These are phyloP conservation scores for Phialocephala subalpina DNA, from an alignment of 2,329 filamentous ascomycete species.

Conservation along the genomic window DNA sequence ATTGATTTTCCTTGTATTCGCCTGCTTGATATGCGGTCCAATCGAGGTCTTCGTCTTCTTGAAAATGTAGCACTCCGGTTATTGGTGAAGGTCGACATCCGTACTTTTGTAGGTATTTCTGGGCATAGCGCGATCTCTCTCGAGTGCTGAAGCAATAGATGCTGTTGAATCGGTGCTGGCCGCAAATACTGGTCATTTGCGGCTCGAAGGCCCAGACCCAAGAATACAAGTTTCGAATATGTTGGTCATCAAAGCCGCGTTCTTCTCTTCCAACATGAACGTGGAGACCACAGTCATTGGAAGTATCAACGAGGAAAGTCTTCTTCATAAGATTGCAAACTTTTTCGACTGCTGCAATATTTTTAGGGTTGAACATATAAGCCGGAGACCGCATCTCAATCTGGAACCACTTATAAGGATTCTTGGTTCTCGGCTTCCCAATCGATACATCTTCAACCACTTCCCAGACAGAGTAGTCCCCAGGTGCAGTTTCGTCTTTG, in stretches of 20 bases:
- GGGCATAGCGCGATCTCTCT: conserved; percentile 15
- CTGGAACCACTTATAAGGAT: conserved; percentile 10
- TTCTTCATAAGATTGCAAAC: conserved; percentile 27
- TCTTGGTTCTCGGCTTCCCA: neutral
- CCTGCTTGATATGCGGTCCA: neutral
- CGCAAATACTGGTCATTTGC: conserved; percentile 40
- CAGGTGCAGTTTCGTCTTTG: neutral
- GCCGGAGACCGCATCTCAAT: conserved; percentile 36
- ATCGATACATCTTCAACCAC: conserved; percentile 19
- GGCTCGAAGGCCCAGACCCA: conserved; percentile 42
- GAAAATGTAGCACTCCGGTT: conserved; percentile 10
- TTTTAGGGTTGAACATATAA: conserved; percentile 18
- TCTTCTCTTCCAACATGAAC: conserved; percentile 44
- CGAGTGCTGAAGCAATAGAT: conserved; percentile 1
- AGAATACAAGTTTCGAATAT: conserved; percentile 40
- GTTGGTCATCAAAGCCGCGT: conserved; percentile 33
- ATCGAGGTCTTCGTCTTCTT: neutral
- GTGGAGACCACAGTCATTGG: conserved; percentile 40
- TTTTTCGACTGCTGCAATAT: conserved; percentile 18
- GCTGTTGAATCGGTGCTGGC: neutral
- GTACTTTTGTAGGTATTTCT: neutral
- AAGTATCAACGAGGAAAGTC: conserved; percentile 34
- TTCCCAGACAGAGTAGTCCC: conserved; percentile 22
- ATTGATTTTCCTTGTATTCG: neutral
- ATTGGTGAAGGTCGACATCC: conserved; percentile 2